Base-by-base conservation (phyloP, 2,329 filamentous ascomycete species). In the Phyllosticta citriasiana region DNA sequence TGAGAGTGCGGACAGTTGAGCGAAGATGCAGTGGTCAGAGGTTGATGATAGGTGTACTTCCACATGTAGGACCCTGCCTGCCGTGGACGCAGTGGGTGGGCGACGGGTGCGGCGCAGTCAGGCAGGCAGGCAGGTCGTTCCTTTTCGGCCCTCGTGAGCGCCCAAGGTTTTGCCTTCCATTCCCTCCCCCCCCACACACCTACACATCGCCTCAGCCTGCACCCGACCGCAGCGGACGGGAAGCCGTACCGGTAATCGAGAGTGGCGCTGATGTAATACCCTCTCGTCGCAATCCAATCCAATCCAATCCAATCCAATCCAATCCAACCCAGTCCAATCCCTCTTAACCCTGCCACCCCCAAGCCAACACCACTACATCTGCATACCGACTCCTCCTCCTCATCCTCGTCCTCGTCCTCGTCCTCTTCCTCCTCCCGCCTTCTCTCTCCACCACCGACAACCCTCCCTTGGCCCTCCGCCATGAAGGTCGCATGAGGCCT, bases 401-500 rank as follows among this genome's bases (percentile, higher is more conserved):
- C 14, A 3, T 55, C 10, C 16, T 7, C 30, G 0, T 16, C 30
- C 55, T 12, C 33, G 3, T 47, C 35, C 10, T 6, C 35, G 3
- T 16, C 35, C 35, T 16, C 35, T 8, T 12, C 16, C 9, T 52
- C 19, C 40, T 22, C 19, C 59, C 27, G 50, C 55, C 51, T 40
- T n/a, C 35, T 22, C 55, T 12, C 40, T 7, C 24, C 19, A 50
- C 60, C 51, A 51, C 24, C 50, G 55, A 47, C 55, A 30, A 47
- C 55, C 14, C 47, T 52, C 47, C 33, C 47, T 24, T 47, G 26
- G n/a, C 40, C 59, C 4, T n/a, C 50, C 33, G 16, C 55, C 60
- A 62, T 62, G 60, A 57, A 57, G 50, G 51, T 56, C 30, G 60
- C 55, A 58, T 62, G 52, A 58, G 60, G 54, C 14, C 47, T 24